Conservation (phyloP, 2,329 filamentous ascomycete genomes). For the Magnaporthales sp. region DNA sequence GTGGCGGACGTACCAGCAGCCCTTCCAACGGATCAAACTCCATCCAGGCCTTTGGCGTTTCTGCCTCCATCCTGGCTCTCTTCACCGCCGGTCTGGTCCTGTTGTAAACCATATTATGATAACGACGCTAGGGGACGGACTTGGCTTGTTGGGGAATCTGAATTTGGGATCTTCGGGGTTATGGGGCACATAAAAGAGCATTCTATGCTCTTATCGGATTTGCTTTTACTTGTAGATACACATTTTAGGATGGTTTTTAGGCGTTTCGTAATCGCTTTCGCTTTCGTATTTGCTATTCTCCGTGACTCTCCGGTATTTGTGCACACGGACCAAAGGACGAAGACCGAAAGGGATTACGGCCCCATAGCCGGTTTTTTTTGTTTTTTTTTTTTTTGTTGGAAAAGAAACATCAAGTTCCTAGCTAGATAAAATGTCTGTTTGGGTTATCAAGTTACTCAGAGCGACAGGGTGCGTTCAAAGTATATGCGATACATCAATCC, state of each 20-base stretch:
- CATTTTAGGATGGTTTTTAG: neutral
- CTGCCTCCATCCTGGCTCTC: slow-evolving; percentile 5
- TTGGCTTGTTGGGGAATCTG: neutral
- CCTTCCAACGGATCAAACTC: neutral
- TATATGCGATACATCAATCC: neutral
- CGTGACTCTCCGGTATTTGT: no score
- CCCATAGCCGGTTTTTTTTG: no score
- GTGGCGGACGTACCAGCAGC: neutral
- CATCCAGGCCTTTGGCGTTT: slow-evolving; percentile 2
- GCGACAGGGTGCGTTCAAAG: neutral
- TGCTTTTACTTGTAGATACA: neutral
- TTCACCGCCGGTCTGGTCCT: slow-evolving; percentile 5
- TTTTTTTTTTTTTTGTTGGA: no score
- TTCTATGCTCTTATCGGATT: neutral
- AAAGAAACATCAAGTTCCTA: no score
- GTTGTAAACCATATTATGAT: slow-evolving; percentile 5
- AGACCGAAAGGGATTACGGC: no score
- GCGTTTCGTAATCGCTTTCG: neutral
- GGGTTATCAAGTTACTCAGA: neutral
- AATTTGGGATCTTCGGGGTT: neutral
- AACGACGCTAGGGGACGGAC: neutral
- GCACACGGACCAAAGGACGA: no score
- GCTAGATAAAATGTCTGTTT: neutral
- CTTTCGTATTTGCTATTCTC: neutral
- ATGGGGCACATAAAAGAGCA: neutral